These are phyloP conservation scores for Clohesyomyces aquaticus DNA, from an alignment of 495 filamentous ascomycete genomes.

Conservation along the genomic window DNA sequence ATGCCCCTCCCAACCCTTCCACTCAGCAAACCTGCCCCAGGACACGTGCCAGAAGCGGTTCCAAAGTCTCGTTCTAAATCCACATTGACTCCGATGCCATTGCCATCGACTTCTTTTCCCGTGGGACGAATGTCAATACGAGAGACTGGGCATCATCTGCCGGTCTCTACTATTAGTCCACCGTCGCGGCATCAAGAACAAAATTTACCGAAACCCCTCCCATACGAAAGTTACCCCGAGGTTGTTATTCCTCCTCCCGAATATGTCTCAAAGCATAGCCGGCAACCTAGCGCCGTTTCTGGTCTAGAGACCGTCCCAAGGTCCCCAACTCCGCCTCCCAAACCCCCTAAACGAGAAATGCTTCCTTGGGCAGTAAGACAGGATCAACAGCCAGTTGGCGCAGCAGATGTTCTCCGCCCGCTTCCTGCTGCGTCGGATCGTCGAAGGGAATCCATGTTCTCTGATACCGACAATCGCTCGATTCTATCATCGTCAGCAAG, in stretches of 20 bases:
- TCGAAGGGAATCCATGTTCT: neutral
- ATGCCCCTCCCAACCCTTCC: too few species aligned
- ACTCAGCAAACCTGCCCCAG: too few species aligned
- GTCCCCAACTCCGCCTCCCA: neutral
- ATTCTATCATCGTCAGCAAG: constrained; percentile 4
- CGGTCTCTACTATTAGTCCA: neutral
- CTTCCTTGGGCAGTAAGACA: neutral
- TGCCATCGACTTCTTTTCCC: neutral
- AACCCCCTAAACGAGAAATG: neutral
- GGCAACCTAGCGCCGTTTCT: neutral
- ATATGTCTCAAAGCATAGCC: too few species aligned
- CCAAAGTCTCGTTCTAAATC: too few species aligned
- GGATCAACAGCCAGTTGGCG: neutral
- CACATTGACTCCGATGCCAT: neutral
- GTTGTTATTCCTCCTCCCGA: neutral
- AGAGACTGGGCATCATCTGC: neutral
- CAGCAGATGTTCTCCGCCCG: neutral
- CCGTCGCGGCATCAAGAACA: neutral
- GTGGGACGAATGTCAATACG: neutral
- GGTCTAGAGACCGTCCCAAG: neutral
- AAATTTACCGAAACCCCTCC: neutral
- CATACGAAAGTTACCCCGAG: neutral
- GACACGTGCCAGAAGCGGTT: too few species aligned
- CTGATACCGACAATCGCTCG: neutral
- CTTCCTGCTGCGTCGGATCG: neutral